Base-by-base conservation (phyloP, 176 grass and related monocot species). In the Oryza longistaminata region DNA sequence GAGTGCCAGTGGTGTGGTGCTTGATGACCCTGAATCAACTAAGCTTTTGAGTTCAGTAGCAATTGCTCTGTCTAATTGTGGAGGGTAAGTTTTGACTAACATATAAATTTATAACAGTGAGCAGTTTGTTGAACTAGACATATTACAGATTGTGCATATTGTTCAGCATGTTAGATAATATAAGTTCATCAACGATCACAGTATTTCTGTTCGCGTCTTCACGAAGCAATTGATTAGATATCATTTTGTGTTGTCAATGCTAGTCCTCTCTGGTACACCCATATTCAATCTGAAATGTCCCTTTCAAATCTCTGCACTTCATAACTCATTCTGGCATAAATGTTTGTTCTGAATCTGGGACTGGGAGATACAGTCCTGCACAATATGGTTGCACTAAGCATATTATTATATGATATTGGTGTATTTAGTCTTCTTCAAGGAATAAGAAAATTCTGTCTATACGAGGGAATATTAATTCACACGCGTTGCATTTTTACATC, bases 21-120 rank as follows among this genome's bases (percentile, higher is more conserved):
- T 98, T 65, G 96, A 98, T 78, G 96, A 90, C 73, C 96, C 96
- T 34, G 96, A 95, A 87, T 93, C 96, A 73, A 98, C 91, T 77
- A 98, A 98, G 70, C 88, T 98, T 88, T 87, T 98, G 85, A 98
- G 96, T 92, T 89, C 96, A 93, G 87, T 86, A 79, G 93, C 96
- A 71, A 89, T 98, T 87, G 93, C 96, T 83, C 82, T 98, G 65
- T 95, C 96, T 83, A 98, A 93, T 82, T 98, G 96, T 92, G 87
- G 88, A 87, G 89, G 96, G 96, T 93, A 62, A 87, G 15, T 75
- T 74, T 75, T 87, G 49, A 34, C 43, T 85, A 33, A 35, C 11
- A 16, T 42, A 35, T 58, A 35, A 11, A 85, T 17, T n/a, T 74
- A 33, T 60, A 58, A 9, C 48, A 25, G 11, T 70, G 31, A 39